Evolutionary conservation across 2,329 filamentous ascomycete genomes (phyloP), one percentile per base, ranked within the genome.

Genomic region (Alternaria sp.): DNA sequence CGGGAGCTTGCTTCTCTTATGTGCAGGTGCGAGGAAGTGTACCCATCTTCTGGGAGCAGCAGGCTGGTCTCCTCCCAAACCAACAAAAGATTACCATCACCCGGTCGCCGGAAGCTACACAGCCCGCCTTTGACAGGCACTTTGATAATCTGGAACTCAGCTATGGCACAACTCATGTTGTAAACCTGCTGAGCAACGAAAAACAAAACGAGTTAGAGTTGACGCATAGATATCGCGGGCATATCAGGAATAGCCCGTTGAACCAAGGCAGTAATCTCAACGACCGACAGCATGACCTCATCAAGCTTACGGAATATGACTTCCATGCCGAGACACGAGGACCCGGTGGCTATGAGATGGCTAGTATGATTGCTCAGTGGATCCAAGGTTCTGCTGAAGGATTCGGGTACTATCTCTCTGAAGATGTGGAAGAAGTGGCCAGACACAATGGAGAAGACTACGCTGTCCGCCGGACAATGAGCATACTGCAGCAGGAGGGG

Each of bases 41-140:
- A 8, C 96, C 96, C 1, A 86, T 98, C 3, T 99, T 99, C 79
- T 99, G 96, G 96, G 96, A 99, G 79, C 96, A 98, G 79, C 88
- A 91, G 26, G 89, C 94, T 11, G 94, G 94, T 20, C 86, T 98
- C 30, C 86, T 97, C 37, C 95, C 96, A 0, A 93, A 92, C 3
- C 93, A 97, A 73, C 96, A 98, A 77, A 98, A 98, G 78, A 97
- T 99, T 47, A 90, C 91, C 43, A 87, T 98, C 47, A 97, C 94
- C 7, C 87, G 96, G 63, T 97, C 94, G 12, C 87, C 89, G 1
- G 94, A 97, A 75, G 96, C 96, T 10, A 94, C 94, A 0, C 94
- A 97, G 74, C 95, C 94, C 33, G 93, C 96, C 2, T 98, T 99
- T 76, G 90, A 98, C 80, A 97, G 93, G 79, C 96, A 99, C 79